phyloP scores from a whole-genome alignment of 495 filamentous ascomycete genomes.

The Cenococcum geophilum region DNA sequence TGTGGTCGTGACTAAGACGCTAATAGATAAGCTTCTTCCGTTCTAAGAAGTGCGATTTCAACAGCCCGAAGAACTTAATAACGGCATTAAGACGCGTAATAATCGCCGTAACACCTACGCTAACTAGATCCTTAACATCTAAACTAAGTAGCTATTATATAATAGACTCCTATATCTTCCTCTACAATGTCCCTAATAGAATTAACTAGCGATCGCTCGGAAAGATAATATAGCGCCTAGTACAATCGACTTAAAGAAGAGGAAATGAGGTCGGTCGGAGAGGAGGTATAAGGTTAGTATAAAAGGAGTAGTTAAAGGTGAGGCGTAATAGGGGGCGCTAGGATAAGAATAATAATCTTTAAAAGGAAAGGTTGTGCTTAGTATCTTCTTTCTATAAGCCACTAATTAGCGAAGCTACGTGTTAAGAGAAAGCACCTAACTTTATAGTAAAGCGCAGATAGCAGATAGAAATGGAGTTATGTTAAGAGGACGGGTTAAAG shows the following conservation, averaged over 20 bases:
- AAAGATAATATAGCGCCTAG: constrained; percentile 6
- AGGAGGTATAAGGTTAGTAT: constrained; percentile 2
- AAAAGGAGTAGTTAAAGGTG: constrained; percentile 3
- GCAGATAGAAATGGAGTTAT: constrained; percentile 1
- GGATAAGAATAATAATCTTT: constrained; percentile 5
- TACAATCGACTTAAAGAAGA: constrained; percentile 5
- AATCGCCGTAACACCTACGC: constrained; percentile 14
- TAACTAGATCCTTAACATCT: constrained; percentile 8
- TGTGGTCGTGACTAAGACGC: no score
- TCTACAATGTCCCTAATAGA: neutral
- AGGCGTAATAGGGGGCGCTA: neutral
- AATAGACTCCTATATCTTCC: constrained; percentile 2
- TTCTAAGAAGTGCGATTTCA: constrained; percentile 8
- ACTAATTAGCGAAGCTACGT: constrained; percentile 2
- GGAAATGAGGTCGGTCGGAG: constrained; percentile 2
- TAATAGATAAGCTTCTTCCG: constrained; percentile 18
- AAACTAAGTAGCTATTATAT: constrained; percentile 5
- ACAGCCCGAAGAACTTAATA: constrained; percentile 9
- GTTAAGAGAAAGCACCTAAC: constrained; percentile 1
- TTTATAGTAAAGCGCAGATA: constrained; percentile 6
- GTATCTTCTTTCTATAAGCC: constrained; percentile 1
- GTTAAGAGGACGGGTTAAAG: no score
- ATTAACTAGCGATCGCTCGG: neutral
- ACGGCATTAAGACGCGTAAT: constrained; percentile 17
- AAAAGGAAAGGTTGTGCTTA: constrained; percentile 3